Evolutionary conservation across 495 filamentous ascomycete genomes (phyloP).

Genomic region (Cairneyella variabilis): DNA sequence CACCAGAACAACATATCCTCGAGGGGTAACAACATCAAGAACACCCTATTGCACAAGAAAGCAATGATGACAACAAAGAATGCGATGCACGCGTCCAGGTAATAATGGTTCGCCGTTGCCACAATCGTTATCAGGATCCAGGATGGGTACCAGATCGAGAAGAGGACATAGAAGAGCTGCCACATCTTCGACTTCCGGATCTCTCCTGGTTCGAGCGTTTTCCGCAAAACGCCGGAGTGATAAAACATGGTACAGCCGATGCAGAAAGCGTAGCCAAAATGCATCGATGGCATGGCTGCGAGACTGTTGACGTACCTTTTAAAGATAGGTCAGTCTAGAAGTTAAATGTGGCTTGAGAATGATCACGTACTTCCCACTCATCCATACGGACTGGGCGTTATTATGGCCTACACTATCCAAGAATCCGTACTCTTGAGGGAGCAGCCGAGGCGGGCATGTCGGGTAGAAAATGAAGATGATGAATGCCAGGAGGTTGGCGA

Average conservation of each 20-base stretch:
- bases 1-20: conserved; percentile 54
- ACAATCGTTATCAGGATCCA: conserved; percentile 59
- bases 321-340: no score
- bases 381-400: conserved; percentile 56
- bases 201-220: conserved; percentile 42
- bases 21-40: conserved; percentile 50
- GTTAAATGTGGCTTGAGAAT: no score
- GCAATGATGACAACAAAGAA: conserved; percentile 45
- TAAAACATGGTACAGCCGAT: conserved; percentile 58
- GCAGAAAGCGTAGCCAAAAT: conserved; percentile 57
- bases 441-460: conserved; percentile 61
- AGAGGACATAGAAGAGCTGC: conserved; percentile 38
- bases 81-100: conserved; percentile 56
- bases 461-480: conserved; percentile 58
- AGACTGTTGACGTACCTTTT: conserved; percentile 53
- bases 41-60: conserved; percentile 47
- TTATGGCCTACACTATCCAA: conserved; percentile 60
- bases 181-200: conserved; percentile 34
- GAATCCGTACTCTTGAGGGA: conserved; percentile 58
- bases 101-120: conserved; percentile 65
- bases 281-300: conserved; percentile 56
- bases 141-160: conserved; percentile 52
- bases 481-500: conserved; percentile 61
- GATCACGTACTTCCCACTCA: conserved; percentile 54
- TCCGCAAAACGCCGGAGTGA: conserved; percentile 51